A percentile compares a stretch with the other conserved stretches of the same genome.
These are phyloP conservation scores for Lentinula aciculospora DNA, from an alignment of 768 basidiomycete species.

Conservation along the genomic window DNA sequence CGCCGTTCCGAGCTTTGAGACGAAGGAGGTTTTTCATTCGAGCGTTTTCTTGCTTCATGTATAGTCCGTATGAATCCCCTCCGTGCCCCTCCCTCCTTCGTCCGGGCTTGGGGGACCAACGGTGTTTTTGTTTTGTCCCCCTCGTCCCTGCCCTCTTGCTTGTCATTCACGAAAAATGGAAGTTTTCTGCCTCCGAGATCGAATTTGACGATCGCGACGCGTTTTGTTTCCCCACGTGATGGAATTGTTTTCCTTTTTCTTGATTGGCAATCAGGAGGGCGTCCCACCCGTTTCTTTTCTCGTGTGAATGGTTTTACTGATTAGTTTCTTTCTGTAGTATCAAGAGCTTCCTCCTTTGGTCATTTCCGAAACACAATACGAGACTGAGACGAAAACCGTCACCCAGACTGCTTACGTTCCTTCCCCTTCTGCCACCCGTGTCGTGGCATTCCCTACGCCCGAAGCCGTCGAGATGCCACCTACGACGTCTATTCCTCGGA, in stretches of 20 bases:
- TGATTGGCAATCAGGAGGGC: slow-evolving; percentile 29
- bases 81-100: slow-evolving; percentile 66
- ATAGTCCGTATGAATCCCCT: slow-evolving; percentile 66
- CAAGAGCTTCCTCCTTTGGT: slow-evolving; percentile 42
- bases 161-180: slow-evolving; percentile 9
- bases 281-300: slow-evolving; percentile 13
- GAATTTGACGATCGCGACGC: slow-evolving; percentile 27
- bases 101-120: slow-evolving; percentile 84
- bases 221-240: slow-evolving; percentile 36
- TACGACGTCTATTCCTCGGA: slow-evolving; percentile 61
- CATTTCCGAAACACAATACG: slow-evolving; percentile 40
- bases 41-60: slow-evolving; percentile 45
- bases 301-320: slow-evolving; percentile 24
- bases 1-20: slow-evolving; percentile 93
- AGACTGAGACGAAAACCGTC: slow-evolving; percentile 61
- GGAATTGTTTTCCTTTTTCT: slow-evolving; percentile 14
- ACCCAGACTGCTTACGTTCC: slow-evolving; percentile 67
- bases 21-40: slow-evolving; percentile 65
- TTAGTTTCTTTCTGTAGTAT: slow-evolving; percentile 25
- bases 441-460: slow-evolving; percentile 68
- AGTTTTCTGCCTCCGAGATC: slow-evolving; percentile 19
- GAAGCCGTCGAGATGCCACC: slow-evolving; percentile 53
- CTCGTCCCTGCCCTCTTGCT: slow-evolving; percentile 48
- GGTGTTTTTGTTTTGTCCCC: slow-evolving; percentile 72
- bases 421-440: slow-evolving; percentile 73